Evolutionary conservation across 2,329 filamentous ascomycete genomes (phyloP), one percentile per base, ranked within the genome.

Genomic region (Acephala macrosclerotiorum): DNA sequence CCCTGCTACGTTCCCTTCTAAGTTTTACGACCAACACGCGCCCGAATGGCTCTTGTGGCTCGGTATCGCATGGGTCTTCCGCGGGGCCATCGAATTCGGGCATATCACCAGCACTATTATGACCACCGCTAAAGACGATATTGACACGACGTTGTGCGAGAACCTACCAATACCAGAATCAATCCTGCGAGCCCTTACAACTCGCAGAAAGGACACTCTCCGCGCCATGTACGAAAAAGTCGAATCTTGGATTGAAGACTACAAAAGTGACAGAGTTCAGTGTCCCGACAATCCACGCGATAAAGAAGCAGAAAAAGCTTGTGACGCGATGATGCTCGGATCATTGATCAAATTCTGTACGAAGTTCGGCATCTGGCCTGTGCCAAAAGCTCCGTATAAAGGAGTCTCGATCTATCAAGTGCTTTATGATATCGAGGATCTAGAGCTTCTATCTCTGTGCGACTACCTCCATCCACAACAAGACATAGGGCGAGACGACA

Each of bases 261-360:
- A 29, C 16, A 1, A 53, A 42, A 4, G 18, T 6, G 12, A 14
- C 4, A n/a, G 14, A 4, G 12, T 3, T 12, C 38, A 6, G 4
- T 42, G 38, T n/a, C n/a, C n/a, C n/a, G n/a, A n/a, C n/a, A n/a
- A n/a, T n/a, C n/a, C n/a, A 12, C 2, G 1, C 11, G 11, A 16
- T 5, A 4, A 33, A 20, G 3, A 38, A 20, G 1, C 2, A 38
- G 55, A 36, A 7, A 14, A 22, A 12, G 20, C 18, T 22, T 57
- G 55, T 16, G 55, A 57, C 12, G 29, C 55, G 18, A 35, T 38
- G 18, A 18, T 57, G 12, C 29, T 57, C 18, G 55, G 55, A 57
- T 57, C 33, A 16, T 38, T 36, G 4, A 3, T 57, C 29, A 57
- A 38, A n/a, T 12, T 1, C 12, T 35, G 18, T 18, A 11, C 29